Percentiles rank a stretch among this genome's conserved stretches.
These are phyloP conservation scores for Phytopythium delawarense DNA, from an alignment of 352 stramenopile genomes.

Conservation along the genomic window DNA sequence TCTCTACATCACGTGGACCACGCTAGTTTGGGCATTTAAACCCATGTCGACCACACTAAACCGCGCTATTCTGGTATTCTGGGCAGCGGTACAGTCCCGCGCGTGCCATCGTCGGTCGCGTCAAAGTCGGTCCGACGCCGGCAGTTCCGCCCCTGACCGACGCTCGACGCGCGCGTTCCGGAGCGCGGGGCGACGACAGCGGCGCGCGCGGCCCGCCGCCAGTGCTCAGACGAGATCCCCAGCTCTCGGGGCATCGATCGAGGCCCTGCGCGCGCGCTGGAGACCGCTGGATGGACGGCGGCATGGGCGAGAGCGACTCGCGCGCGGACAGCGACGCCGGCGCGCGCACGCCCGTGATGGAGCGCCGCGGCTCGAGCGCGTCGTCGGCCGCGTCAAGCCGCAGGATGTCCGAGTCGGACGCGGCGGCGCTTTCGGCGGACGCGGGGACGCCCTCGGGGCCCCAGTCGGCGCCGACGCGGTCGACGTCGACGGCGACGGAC, in stretches of 20 bases:
- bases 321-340: slow-evolving; percentile 10
- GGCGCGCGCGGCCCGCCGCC: background rate
- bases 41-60: background rate
- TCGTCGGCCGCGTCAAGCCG: slow-evolving; percentile 7
- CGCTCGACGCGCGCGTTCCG: background rate
- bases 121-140: background rate
- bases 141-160: background rate
- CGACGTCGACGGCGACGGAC: background rate
- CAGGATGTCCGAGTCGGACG: slow-evolving; percentile 22
- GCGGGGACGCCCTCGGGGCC: background rate
- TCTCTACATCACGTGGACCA: background rate
- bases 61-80: background rate
- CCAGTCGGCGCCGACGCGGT: background rate
- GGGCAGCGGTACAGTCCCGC: background rate
- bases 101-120: background rate
- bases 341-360: slow-evolving; percentile 1
- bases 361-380: background rate
- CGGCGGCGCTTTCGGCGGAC: background rate
- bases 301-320: slow-evolving; percentile 3
- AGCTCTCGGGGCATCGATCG: background rate
- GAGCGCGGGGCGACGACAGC: background rate
- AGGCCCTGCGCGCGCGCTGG: background rate
- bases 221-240: background rate
- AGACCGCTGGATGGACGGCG: background rate
- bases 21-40: background rate